Conservation (phyloP, 2,329 filamentous ascomycete species). For the Hypocrella siamensis region DNA sequence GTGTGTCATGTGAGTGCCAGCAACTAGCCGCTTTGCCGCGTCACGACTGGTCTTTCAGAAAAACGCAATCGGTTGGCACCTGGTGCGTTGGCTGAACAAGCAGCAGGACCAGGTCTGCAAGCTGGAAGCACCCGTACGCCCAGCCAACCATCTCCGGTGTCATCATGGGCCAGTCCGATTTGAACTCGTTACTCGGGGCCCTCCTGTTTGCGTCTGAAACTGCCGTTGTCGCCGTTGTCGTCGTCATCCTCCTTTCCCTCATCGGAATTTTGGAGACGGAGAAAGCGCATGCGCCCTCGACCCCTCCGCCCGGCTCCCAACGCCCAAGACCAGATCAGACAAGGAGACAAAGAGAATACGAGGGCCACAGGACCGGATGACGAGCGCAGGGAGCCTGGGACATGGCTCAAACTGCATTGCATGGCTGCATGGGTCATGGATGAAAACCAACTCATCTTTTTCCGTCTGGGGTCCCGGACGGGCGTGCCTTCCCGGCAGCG, state of each 20-base stretch:
- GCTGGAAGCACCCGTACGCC: background rate
- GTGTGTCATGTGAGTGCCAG: constrained; percentile 3
- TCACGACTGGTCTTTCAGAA: no score
- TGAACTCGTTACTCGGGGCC: background rate
- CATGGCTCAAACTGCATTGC: no score
- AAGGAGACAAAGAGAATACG: no score
- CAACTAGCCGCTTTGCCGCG: background rate
- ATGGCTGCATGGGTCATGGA: background rate
- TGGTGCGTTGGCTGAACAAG: background rate
- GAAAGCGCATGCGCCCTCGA: no score
- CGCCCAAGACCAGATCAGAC: no score
- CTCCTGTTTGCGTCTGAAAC: background rate
- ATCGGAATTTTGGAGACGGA: background rate
- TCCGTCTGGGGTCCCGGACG: constrained; percentile 14
- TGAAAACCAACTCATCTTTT: background rate
- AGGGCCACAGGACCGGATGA: no score
- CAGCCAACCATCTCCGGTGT: background rate
- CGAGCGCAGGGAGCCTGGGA: background rate
- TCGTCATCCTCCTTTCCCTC: background rate
- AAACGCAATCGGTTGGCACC: background rate
- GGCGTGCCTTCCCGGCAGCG: constrained; percentile 18
- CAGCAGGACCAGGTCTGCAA: no score
- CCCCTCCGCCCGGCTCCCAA: no score
- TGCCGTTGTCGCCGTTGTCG: background rate
- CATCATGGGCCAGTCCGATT: no score